phyloP scores from a whole-genome alignment of 2,329 filamentous ascomycete species.

The Aureobasidium uvarum region DNA sequence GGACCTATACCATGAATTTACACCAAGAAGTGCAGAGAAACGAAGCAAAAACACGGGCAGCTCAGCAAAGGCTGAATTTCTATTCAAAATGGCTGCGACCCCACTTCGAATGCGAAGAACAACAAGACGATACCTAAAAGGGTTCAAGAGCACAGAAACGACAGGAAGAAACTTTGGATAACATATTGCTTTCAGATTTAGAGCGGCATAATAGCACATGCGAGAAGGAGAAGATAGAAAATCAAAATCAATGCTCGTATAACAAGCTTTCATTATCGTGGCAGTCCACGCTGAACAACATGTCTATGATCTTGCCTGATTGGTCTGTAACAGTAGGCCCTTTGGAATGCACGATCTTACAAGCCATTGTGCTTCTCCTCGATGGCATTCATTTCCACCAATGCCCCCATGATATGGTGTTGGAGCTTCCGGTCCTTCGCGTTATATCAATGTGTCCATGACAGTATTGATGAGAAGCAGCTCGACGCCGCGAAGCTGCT shows the following conservation, averaged over 20 bases:
- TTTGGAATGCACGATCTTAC: too few species aligned
- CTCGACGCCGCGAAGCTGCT: background rate
- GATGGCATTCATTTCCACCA: background rate
- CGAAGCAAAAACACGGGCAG: background rate
- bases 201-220: background rate
- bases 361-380: background rate
- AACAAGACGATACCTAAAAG: background rate
- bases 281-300: background rate
- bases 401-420: background rate
- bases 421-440: background rate
- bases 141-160: background rate
- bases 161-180: background rate
- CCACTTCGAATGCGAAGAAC: background rate
- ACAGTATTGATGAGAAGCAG: background rate
- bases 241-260: background rate
- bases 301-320: background rate
- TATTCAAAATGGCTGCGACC: background rate
- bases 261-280: background rate
- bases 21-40: background rate
- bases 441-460: background rate
- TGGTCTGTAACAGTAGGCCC: background rate
- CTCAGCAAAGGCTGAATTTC: background rate
- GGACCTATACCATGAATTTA: background rate
- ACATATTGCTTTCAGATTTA: background rate
- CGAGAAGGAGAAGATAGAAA: background rate